phyloP scores from a whole-genome alignment of 2,329 filamentous ascomycete genomes.

The Madurella fahalii region DNA sequence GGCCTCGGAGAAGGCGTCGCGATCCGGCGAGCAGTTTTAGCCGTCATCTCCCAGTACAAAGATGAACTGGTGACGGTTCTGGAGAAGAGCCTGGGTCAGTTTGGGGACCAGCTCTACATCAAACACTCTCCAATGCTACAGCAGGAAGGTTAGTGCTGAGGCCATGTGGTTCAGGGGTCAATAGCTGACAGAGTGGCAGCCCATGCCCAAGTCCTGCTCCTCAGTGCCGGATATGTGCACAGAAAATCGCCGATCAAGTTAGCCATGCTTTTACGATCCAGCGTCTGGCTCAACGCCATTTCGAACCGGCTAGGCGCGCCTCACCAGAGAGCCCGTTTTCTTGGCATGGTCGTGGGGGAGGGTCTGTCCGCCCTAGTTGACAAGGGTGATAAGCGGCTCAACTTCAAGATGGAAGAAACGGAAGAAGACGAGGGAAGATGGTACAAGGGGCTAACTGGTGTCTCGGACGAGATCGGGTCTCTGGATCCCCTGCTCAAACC shows the following conservation, averaged over 20 bases:
- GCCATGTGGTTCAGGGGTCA: neutral
- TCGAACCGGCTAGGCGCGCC: slow-evolving; percentile 81
- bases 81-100: slow-evolving; percentile 66
- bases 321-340: slow-evolving; percentile 68
- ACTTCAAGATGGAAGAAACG: slow-evolving; percentile 80
- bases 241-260: slow-evolving; percentile 63
- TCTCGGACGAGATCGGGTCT: slow-evolving; percentile 61
- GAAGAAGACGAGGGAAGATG: slow-evolving; percentile 67
- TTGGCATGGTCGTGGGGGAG: slow-evolving; percentile 86
- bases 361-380: slow-evolving; percentile 60
- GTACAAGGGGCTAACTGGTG: slow-evolving; percentile 63
- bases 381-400: slow-evolving; percentile 67
- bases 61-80: slow-evolving; percentile 53
- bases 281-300: slow-evolving; percentile 69
- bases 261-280: slow-evolving; percentile 64
- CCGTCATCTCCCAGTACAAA: slow-evolving; percentile 50
- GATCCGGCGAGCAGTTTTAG: slow-evolving; percentile 63
- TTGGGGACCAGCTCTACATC: slow-evolving; percentile 84
- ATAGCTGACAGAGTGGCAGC: slow-evolving; percentile 39
- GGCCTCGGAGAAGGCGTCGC: slow-evolving; percentile 60
- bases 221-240: slow-evolving; percentile 72
- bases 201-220: slow-evolving; percentile 72
- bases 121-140: slow-evolving; percentile 78
- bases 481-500: slow-evolving; percentile 45
- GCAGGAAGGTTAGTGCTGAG: slow-evolving; percentile 68